phyloP scores from a whole-genome alignment of 345 rosid species.

The Murraya koenigii region DNA sequence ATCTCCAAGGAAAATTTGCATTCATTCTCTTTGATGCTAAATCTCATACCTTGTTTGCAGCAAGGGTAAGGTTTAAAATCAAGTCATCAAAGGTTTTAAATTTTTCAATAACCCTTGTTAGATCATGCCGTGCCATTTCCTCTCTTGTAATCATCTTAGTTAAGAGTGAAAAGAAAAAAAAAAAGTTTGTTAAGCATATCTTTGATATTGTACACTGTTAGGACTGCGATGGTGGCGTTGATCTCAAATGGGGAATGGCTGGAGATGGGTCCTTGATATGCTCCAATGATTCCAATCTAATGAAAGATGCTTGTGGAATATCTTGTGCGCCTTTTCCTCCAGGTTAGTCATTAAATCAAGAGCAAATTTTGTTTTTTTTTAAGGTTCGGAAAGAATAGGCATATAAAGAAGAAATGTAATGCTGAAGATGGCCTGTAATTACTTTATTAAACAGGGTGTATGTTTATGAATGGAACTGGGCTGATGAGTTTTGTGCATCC shows the following conservation, averaged over 20 bases:
- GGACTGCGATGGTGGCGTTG: slow-evolving; percentile 42
- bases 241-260: slow-evolving; percentile 49
- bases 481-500: slow-evolving; percentile 53
- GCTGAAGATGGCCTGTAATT: background rate
- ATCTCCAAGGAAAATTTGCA: slow-evolving; percentile 65
- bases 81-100: background rate
- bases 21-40: slow-evolving; percentile 56
- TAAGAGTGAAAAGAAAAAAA: background rate
- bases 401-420: background rate
- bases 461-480: slow-evolving; percentile 33
- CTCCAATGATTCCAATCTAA: slow-evolving; percentile 45
- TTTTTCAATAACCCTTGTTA: background rate
- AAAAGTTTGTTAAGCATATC: too few species aligned
- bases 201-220: background rate
- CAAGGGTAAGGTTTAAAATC: slow-evolving; percentile 39
- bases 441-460: slow-evolving; percentile 12
- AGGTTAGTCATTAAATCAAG: slow-evolving; percentile 22
- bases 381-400: too few species aligned
- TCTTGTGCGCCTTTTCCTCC: slow-evolving; percentile 56
- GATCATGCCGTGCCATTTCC: background rate
- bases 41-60: slow-evolving; percentile 48
- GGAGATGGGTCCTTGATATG: slow-evolving; percentile 47
- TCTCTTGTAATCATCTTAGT: background rate
- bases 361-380: background rate
- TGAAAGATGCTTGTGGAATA: slow-evolving; percentile 57